phyloP scores from a whole-genome alignment of 2,329 filamentous ascomycete genomes.

The Aspergillus ustus region DNA sequence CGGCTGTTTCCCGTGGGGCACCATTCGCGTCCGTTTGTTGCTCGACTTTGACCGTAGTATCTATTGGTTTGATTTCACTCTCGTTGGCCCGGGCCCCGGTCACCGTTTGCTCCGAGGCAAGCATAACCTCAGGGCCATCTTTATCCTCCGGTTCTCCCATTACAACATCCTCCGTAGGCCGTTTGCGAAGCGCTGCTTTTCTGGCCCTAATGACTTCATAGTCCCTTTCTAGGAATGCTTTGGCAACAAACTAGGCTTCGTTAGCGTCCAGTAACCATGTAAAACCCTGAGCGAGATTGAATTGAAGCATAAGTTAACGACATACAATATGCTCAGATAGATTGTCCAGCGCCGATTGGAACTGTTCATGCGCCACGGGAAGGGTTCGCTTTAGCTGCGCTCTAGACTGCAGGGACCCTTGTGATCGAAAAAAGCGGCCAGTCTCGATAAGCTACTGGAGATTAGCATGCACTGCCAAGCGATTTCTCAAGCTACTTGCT shows the following conservation, averaged over 20 bases:
- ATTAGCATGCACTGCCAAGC: slow-evolving; percentile 24
- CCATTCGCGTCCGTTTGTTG: slow-evolving; percentile 22
- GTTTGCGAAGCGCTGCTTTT: slow-evolving; percentile 31
- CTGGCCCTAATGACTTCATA: slow-evolving; percentile 43
- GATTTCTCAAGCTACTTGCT: neutral
- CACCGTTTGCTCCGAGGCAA: slow-evolving; percentile 26
- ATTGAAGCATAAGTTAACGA: neutral
- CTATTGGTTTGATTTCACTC: slow-evolving; percentile 20
- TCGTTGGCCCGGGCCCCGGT: slow-evolving; percentile 25
- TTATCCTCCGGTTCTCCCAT: slow-evolving; percentile 33
- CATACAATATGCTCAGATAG: slow-evolving; percentile 50
- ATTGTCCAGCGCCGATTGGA: slow-evolving; percentile 45
- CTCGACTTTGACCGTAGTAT: slow-evolving; percentile 17
- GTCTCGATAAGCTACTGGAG: slow-evolving; percentile 45
- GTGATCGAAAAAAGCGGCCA: slow-evolving; percentile 46
- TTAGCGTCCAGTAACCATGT: slow-evolving; percentile 8
- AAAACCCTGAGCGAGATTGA: neutral
- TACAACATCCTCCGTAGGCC: slow-evolving; percentile 32
- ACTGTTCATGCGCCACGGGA: slow-evolving; percentile 44
- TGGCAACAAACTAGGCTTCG: slow-evolving; percentile 45
- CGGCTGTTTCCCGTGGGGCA: slow-evolving; percentile 17
- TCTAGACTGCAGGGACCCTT: slow-evolving; percentile 39
- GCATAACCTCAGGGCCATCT: slow-evolving; percentile 21
- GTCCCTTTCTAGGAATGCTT: slow-evolving; percentile 48
- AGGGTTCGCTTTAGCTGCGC: slow-evolving; percentile 43